Percentiles rank a stretch among this genome's conserved stretches.
Evolutionary conservation across 2,329 filamentous ascomycete genomes (phyloP).

Genomic region (Talaromyces sp.): DNA sequence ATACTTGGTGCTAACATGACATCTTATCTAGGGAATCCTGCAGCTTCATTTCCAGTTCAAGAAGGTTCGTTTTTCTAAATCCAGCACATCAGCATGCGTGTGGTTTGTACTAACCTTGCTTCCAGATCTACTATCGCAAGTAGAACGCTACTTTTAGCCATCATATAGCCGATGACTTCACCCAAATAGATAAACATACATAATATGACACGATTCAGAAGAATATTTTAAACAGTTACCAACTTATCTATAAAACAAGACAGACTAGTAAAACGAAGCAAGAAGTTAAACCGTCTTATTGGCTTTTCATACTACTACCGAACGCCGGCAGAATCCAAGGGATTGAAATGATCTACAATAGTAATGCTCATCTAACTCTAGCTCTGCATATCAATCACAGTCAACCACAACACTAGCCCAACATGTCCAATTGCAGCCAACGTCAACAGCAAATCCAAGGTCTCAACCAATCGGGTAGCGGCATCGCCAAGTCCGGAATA

Average conservation of each 20-base stretch:
- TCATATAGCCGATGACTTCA: not conserved
- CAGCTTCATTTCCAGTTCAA: conserved; percentile 99
- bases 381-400: not conserved
- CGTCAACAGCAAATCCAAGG: not conserved
- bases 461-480: conserved; percentile 8
- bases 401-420: not conserved
- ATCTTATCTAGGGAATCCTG: conserved; percentile 67
- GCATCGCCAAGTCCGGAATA: conserved; percentile 3
- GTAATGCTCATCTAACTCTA: not conserved
- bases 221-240: not conserved
- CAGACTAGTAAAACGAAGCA: not conserved
- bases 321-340: not conserved
- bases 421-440: conserved; percentile 1
- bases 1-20: conserved; percentile 11
- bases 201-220: not conserved
- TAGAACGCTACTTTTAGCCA: conserved; percentile 20
- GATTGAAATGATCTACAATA: not conserved
- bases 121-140: conserved; percentile 47
- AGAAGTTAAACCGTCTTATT: not conserved
- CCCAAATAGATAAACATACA: not conserved
- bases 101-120: conserved; percentile 9
- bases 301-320: not conserved
- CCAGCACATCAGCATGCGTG: not conserved
- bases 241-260: not conserved
- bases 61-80: conserved; percentile 59